Evolutionary conservation across 805 yeast genomes (phyloP).

Genomic region (Saccharomyces kudriavzevii): DNA sequence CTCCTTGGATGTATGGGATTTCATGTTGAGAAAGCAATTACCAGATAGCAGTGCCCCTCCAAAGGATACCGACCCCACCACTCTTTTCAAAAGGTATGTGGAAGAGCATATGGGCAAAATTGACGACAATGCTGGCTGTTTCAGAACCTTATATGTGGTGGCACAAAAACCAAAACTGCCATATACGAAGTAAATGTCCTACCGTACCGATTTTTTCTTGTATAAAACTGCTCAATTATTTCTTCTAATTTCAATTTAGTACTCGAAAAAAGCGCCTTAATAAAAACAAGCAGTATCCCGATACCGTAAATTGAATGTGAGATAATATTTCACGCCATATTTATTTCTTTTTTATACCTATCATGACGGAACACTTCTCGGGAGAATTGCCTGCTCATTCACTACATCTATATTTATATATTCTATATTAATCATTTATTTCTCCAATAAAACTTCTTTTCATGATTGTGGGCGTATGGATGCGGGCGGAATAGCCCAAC

Average conservation of each 20-base stretch:
- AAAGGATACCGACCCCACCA: slow-evolving; percentile 14
- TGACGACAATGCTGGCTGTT: slow-evolving; percentile 23
- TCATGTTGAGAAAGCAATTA: slow-evolving; percentile 12
- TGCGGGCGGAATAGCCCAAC: slow-evolving; percentile 20
- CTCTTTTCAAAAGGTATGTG: slow-evolving; percentile 19
- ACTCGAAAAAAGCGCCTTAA: background rate
- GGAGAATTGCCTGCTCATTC: background rate
- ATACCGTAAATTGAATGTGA: background rate
- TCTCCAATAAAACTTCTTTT: slow-evolving; percentile 4
- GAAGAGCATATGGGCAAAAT: slow-evolving; percentile 23
- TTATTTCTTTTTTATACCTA: background rate
- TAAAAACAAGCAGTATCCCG: background rate
- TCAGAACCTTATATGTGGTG: slow-evolving; percentile 18
- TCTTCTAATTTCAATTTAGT: background rate
- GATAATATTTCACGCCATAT: background rate
- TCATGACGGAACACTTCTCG: background rate
- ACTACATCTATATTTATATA: background rate
- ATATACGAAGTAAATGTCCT: background rate
- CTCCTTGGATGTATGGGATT: slow-evolving; percentile 15
- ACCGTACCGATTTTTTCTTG: background rate
- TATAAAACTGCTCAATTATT: background rate
- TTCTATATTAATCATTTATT: slow-evolving; percentile 4
- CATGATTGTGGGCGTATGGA: background rate
- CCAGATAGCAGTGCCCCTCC: slow-evolving; percentile 10
- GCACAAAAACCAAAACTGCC: slow-evolving; percentile 23